Evolutionary conservation across 345 rosid genomes (phyloP).

Genomic region (Dipteronia sinensis): DNA sequence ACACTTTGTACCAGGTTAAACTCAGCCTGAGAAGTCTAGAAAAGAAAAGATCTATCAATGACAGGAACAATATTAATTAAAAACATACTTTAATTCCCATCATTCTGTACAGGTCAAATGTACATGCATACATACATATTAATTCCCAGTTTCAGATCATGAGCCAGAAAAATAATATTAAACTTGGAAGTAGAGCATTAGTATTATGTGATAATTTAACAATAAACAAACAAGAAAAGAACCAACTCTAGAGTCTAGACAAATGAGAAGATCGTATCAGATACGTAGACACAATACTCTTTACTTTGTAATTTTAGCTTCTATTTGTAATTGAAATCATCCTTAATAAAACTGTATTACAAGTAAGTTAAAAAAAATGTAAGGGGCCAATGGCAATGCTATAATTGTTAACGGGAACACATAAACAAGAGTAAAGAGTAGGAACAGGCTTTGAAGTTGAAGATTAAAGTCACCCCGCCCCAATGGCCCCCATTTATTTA

Average conservation of each 20-base stretch:
- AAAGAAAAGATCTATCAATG: conserved; percentile 18
- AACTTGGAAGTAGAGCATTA: background rate
- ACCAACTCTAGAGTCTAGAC: background rate
- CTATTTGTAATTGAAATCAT: no score
- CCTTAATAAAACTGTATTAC: no score
- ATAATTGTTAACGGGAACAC: background rate
- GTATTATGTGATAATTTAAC: background rate
- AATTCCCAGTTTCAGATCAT: background rate
- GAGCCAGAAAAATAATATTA: no score
- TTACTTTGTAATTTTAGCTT: no score
- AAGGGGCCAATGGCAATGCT: no score
- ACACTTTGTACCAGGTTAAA: conserved; percentile 77
- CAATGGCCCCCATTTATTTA: no score
- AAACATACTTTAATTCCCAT: conserved; percentile 3
- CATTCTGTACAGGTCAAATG: background rate
- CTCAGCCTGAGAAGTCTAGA: conserved; percentile 79
- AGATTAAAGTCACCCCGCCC: no score
- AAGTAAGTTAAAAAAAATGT: no score
- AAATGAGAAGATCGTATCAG: background rate
- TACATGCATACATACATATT: conserved; percentile 1
- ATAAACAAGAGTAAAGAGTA: background rate
- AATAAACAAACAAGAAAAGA: background rate
- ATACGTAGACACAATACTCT: no score
- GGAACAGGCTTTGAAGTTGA: no score
- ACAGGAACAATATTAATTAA: background rate